phyloP scores from a whole-genome alignment of 2,329 filamentous ascomycete species.

The Orbilia javanica region DNA sequence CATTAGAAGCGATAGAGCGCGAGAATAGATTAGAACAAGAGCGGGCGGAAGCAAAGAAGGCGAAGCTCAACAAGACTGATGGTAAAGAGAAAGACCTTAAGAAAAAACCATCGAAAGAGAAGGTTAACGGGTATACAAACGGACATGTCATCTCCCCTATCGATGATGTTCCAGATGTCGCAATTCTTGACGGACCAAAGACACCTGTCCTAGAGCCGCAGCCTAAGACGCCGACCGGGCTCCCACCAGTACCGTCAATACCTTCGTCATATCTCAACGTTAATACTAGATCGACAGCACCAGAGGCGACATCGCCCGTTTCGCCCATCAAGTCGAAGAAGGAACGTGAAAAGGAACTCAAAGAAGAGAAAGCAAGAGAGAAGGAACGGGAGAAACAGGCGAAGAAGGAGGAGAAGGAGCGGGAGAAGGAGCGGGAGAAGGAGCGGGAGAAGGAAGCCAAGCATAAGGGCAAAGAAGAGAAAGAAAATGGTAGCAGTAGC shows the following conservation, averaged over 20 bases:
- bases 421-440: conserved; percentile 43
- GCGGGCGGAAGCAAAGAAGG: conserved; percentile 58
- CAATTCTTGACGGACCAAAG: conserved; percentile 46
- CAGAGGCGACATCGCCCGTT: conserved; percentile 50
- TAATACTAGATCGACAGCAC: conserved; percentile 23
- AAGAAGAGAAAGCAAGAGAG: conserved; percentile 59
- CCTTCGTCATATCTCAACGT: conserved; percentile 52
- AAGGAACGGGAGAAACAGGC: conserved; percentile 59
- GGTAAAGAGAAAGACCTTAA: conserved; percentile 58
- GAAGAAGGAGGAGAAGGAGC: conserved; percentile 52
- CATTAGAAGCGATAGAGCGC: conserved; percentile 73
- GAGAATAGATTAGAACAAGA: conserved; percentile 61
- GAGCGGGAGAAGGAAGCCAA: conserved; percentile 43
- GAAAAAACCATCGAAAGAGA: conserved; percentile 59
- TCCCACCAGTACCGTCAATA: conserved; percentile 56
- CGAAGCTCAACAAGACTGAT: conserved; percentile 55
- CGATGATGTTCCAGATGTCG: conserved; percentile 57
- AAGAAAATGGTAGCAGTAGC: conserved; percentile 45
- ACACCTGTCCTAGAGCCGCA: conserved; percentile 57
- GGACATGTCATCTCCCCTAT: conserved; percentile 37
- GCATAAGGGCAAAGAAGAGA: conserved; percentile 49
- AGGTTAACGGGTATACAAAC: conserved; percentile 55
- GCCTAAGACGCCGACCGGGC: conserved; percentile 44
- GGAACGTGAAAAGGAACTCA: conserved; percentile 58
- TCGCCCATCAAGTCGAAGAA: conserved; percentile 60